These are phyloP conservation scores for Musa acuminata DNA, from an alignment of 176 grass and related monocot species.

Conservation along the genomic window DNA sequence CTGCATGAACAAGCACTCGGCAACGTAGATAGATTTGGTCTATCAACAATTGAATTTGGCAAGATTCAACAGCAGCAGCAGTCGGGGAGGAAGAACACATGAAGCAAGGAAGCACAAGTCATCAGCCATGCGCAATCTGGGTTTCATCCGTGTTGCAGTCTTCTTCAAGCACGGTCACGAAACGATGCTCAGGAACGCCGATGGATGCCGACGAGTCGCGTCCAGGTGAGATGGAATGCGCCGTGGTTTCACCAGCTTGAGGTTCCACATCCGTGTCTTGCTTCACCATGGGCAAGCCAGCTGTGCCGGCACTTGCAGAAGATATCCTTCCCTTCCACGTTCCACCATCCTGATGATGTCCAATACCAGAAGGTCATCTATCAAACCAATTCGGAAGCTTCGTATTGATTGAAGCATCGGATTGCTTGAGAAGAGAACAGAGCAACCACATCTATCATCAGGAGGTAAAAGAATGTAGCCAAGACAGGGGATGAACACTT, in stretches of 20 bases:
- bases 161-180: slow-evolving; percentile 56
- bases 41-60: too few relatives aligned
- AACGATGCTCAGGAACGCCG: slow-evolving; percentile 54
- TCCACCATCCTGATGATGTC: slow-evolving; percentile 70
- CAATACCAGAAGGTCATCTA: slow-evolving; percentile 4
- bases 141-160: slow-evolving; percentile 32
- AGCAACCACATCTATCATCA: not conserved
- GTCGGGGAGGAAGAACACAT: not conserved
- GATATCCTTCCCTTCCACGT: slow-evolving; percentile 85
- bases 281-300: slow-evolving; percentile 52
- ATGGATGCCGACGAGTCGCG: slow-evolving; percentile 51
- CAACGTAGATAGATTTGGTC: too few relatives aligned
- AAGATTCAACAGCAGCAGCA: too few relatives aligned
- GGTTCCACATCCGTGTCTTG: slow-evolving; percentile 52
- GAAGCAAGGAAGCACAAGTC: not conserved
- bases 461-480: not conserved
- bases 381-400: not conserved
- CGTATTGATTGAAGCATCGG: too few relatives aligned
- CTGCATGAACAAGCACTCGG: too few relatives aligned
- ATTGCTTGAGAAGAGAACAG: not conserved
- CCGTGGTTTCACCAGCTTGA: slow-evolving; percentile 34
- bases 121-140: not conserved
- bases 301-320: slow-evolving; percentile 35
- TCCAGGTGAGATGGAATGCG: slow-evolving; percentile 31
- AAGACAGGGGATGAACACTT: slow-evolving; percentile 12